A percentile compares a stretch with the other conserved stretches of the same genome.
Conservation (phyloP, 2,329 filamentous ascomycete species). For the Penicillium sp. region DNA sequence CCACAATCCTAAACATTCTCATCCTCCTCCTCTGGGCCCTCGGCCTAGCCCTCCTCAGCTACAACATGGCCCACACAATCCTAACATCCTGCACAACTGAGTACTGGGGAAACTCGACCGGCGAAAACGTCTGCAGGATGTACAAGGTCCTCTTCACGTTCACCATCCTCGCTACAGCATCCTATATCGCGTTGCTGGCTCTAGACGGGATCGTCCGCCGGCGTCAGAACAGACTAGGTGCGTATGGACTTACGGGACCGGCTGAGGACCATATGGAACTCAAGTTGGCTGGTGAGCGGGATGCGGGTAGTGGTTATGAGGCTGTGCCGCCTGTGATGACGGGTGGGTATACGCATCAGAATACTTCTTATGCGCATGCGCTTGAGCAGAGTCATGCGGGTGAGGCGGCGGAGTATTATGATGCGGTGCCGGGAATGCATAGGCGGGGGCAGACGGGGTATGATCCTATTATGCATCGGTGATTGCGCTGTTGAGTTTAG, state of each 20-base stretch:
- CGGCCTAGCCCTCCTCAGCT: constrained; percentile 54
- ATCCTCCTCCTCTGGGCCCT: constrained; percentile 55
- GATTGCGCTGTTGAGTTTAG: constrained; percentile 4
- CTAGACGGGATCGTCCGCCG: constrained; percentile 54
- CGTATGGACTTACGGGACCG: constrained; percentile 44
- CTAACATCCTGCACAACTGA: constrained; percentile 50
- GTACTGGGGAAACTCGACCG: constrained; percentile 57
- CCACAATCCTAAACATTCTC: constrained; percentile 50
- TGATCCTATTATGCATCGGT: constrained; percentile 36
- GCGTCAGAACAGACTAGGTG: constrained; percentile 47
- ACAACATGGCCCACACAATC: constrained; percentile 57
- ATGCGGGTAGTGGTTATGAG: constrained; percentile 14
- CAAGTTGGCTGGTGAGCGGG: constrained; percentile 34
- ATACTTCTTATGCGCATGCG: constrained; percentile 7
- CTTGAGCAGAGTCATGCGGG: constrained; percentile 25
- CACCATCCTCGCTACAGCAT: constrained; percentile 48
- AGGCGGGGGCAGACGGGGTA: constrained; percentile 36
- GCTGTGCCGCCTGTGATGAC: constrained; percentile 4
- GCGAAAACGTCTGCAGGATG: constrained; percentile 57
- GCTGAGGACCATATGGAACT: constrained; percentile 35
- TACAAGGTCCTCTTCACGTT: constrained; percentile 65
- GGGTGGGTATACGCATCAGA: not conserved
- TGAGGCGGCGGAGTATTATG: constrained; percentile 31
- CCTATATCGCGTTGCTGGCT: constrained; percentile 48
- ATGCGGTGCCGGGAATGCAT: constrained; percentile 25